Conservation (phyloP, 1,139 yeast genomes). For the Lodderomyces parapsilosis region DNA sequence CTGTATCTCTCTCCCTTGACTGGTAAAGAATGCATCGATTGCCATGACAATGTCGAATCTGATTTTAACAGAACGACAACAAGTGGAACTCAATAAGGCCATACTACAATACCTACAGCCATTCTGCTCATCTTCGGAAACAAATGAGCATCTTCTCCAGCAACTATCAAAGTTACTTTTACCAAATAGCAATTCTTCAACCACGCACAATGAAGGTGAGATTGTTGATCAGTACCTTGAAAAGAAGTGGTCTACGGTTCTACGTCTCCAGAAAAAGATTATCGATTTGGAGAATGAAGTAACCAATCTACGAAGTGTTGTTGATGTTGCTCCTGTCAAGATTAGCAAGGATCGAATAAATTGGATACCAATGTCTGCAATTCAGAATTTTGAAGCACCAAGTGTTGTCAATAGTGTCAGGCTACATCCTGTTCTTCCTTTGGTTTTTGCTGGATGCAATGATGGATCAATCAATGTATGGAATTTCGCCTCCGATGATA, state of each 20-base stretch:
- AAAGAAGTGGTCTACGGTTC: conserved; percentile 87
- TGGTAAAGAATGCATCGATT: too few relatives aligned
- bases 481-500: conserved; percentile 59
- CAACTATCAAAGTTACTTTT: conserved; percentile 17
- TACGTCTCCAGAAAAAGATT: conserved; percentile 74
- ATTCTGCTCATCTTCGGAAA: conserved; percentile 14
- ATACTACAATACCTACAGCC: conserved; percentile 54
- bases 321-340: conserved; percentile 21
- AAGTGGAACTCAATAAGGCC: conserved; percentile 54
- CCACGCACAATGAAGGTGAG: conserved; percentile 12
- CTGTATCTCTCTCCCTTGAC: too few relatives aligned
- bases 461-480: conserved; percentile 77
- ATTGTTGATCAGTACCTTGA: conserved; percentile 58
- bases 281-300: conserved; percentile 55
- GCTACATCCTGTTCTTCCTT: conserved; percentile 72
- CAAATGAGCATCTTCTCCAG: conserved; percentile 10
- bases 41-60: conserved; percentile 5
- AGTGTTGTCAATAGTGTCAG: conserved; percentile 63
- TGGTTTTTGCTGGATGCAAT: conserved; percentile 64
- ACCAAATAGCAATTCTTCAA: conserved; percentile 16
- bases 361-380: conserved; percentile 71
- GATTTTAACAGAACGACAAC: conserved; percentile 51
- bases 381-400: conserved; percentile 50
- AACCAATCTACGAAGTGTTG: conserved; percentile 36
- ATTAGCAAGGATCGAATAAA: conserved; percentile 38